These are phyloP conservation scores for Fraxinus cuspidata DNA, from an alignment of 257 asterid genomes.

Conservation along the genomic window DNA sequence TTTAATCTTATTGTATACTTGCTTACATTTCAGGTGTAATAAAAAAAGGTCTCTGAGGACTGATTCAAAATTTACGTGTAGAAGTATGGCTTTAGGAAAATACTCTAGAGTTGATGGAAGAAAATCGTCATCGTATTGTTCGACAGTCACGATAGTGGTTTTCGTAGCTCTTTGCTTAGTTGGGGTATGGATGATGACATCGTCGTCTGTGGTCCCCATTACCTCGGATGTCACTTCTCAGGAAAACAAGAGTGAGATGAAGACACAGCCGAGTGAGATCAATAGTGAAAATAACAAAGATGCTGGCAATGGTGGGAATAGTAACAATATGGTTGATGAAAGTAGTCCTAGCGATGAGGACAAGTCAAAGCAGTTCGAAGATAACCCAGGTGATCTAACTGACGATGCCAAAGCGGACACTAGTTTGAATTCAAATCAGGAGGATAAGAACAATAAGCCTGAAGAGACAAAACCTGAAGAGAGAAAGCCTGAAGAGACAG, in stretches of 20 bases:
- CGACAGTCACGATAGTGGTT: slow-evolving; percentile 69
- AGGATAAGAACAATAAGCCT: slow-evolving; percentile 42
- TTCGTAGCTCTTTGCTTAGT: slow-evolving; percentile 90
- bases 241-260: slow-evolving; percentile 59
- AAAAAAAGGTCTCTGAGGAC: slow-evolving; percentile 4
- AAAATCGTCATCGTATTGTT: slow-evolving; percentile 78
- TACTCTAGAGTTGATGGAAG: slow-evolving; percentile 88
- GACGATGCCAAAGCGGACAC: slow-evolving; percentile 81
- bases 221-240: slow-evolving; percentile 44
- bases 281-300: slow-evolving; percentile 39
- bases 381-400: slow-evolving; percentile 83
- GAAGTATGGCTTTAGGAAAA: slow-evolving; percentile 79
- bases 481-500: slow-evolving; percentile 32
- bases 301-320: slow-evolving; percentile 34
- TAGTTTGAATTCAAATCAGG: slow-evolving; percentile 38
- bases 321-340: slow-evolving; percentile 33
- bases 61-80: slow-evolving; percentile 23
- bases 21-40: slow-evolving; percentile 39
- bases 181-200: slow-evolving; percentile 96
- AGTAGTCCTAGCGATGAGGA: slow-evolving; percentile 45
- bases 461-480: slow-evolving; percentile 31
- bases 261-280: slow-evolving; percentile 40
- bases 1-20: slow-evolving; percentile 22
- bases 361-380: slow-evolving; percentile 84
- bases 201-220: slow-evolving; percentile 78